Conservation (phyloP, 805 yeast genomes). For the Candida endomychidarum region DNA sequence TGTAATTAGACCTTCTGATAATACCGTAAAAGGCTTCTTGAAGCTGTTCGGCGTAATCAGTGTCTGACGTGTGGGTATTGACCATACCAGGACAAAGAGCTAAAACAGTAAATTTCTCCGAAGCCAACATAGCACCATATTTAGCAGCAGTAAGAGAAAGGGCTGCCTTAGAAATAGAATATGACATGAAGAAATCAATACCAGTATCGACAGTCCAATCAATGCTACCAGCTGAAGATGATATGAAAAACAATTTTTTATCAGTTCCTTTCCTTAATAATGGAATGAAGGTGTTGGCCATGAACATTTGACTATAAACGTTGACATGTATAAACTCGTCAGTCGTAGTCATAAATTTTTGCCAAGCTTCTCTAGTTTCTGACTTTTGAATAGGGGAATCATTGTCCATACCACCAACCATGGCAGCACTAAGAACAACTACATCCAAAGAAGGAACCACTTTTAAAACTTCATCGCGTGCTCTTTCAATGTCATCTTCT, state of each 20-base stretch:
- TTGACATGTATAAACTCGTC: not conserved
- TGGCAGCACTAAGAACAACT: constrained; percentile 6
- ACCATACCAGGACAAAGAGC: constrained; percentile 9
- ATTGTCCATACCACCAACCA: not conserved
- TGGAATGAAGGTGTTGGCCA: constrained; percentile 7
- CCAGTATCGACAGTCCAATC: not conserved
- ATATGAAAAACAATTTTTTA: constrained; percentile 3
- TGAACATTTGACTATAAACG: constrained; percentile 7
- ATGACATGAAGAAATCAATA: not conserved
- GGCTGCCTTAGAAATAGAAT: constrained; percentile 11
- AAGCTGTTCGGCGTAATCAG: not conserved
- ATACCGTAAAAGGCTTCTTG: not conserved
- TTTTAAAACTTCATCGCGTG: constrained; percentile 1
- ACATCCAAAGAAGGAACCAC: not conserved
- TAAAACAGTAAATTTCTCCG: constrained; percentile 6
- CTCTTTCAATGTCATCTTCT: constrained; percentile 1
- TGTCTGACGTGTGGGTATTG: no score
- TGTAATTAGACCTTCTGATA: constrained; percentile 1
- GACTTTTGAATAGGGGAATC: not conserved
- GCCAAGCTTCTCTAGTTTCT: not conserved
- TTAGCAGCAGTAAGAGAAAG: constrained; percentile 1
- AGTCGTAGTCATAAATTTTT: not conserved
- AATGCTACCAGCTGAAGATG: not conserved
- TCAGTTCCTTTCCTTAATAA: constrained; percentile 4
- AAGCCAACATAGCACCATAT: constrained; percentile 3